Percentiles rank a stretch among this genome's conserved stretches.
Evolutionary conservation across 2,329 filamentous ascomycete species (phyloP).

Genomic region (Calonectria leucothoes): DNA sequence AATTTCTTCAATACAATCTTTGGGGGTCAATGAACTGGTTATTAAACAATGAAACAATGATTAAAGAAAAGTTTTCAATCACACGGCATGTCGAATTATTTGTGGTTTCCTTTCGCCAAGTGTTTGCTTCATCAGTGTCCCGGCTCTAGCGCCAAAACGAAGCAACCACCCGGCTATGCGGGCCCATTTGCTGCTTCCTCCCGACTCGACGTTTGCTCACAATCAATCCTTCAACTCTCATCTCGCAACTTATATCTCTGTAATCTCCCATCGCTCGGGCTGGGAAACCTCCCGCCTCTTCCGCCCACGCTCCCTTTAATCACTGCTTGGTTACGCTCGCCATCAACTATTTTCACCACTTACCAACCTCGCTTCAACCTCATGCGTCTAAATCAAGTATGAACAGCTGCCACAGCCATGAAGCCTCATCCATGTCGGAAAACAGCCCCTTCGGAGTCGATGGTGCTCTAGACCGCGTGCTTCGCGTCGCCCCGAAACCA

Average conservation of each 20-base stretch:
- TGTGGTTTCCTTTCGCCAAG: neutral
- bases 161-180: constrained; percentile 9
- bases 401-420: constrained; percentile 44
- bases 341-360: constrained; percentile 4
- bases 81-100: neutral
- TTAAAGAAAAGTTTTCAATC: neutral
- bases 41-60: neutral
- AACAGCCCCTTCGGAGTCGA: constrained; percentile 58
- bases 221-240: neutral
- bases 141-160: neutral
- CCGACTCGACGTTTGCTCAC: neutral
- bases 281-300: constrained; percentile 10
- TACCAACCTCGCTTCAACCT: neutral
- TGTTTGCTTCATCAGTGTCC: neutral
- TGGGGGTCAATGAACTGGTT: neutral
- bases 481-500: constrained; percentile 48
- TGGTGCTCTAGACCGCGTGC: constrained; percentile 54
- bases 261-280: constrained; percentile 11
- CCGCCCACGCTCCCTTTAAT: neutral
- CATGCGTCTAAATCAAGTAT: constrained; percentile 45
- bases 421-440: constrained; percentile 56
- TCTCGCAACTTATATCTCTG: neutral
- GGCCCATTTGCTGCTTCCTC: constrained; percentile 8
- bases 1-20: neutral
- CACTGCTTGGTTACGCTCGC: neutral